phyloP scores from a whole-genome alignment of 306 rosid species.

The Luffa acutangula region DNA sequence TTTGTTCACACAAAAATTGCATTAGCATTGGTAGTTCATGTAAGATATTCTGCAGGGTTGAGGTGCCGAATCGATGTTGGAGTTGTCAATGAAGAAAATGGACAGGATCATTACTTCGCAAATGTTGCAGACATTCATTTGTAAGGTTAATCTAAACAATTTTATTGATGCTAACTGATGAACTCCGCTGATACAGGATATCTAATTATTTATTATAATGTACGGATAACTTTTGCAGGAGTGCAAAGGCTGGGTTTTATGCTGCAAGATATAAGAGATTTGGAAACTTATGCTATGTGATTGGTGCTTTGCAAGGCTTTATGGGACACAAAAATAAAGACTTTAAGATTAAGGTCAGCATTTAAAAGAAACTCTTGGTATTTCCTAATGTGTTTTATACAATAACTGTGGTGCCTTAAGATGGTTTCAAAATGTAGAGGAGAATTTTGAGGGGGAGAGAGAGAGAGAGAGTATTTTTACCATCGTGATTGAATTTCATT shows the following conservation, averaged over 20 bases:
- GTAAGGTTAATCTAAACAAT: slow-evolving; percentile 49
- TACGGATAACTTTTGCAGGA: slow-evolving; percentile 42
- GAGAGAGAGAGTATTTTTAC: neutral
- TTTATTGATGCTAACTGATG: slow-evolving; percentile 5
- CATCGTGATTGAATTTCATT: neutral
- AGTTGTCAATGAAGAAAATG: slow-evolving; percentile 44
- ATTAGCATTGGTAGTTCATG: slow-evolving; percentile 14
- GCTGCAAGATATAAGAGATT: slow-evolving; percentile 78
- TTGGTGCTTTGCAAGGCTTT: slow-evolving; percentile 90
- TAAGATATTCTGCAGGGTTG: slow-evolving; percentile 41
- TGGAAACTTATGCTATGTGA: slow-evolving; percentile 79
- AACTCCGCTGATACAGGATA: slow-evolving; percentile 4
- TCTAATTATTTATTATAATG: slow-evolving; percentile 10
- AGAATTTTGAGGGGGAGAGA: neutral
- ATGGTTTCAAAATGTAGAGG: neutral
- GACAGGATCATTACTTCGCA: slow-evolving; percentile 60
- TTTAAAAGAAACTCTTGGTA: neutral
- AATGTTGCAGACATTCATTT: slow-evolving; percentile 93
- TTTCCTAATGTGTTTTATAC: neutral
- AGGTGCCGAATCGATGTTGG: slow-evolving; percentile 73
- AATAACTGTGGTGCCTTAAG: neutral
- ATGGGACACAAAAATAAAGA: slow-evolving; percentile 74
- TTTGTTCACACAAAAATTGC: neutral
- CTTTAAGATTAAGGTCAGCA: slow-evolving; percentile 64
- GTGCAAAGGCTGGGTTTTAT: slow-evolving; percentile 88